Evolutionary conservation across 2,329 filamentous ascomycete species (phyloP), one percentile per base, ranked within the genome.

Genomic region (Cadophora malorum): DNA sequence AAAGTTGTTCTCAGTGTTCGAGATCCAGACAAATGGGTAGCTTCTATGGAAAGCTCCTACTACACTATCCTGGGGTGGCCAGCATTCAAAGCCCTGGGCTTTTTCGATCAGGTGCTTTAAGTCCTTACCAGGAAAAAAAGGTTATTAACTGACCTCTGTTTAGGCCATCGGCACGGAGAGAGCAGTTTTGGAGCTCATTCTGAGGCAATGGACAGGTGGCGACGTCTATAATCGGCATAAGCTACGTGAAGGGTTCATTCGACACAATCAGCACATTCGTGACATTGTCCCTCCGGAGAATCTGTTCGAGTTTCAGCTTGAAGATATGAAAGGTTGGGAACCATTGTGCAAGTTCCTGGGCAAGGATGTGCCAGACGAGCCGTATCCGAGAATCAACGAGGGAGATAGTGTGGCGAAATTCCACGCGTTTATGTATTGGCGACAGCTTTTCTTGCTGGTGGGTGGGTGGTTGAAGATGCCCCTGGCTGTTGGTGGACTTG

Each of bases 1-100:
- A 61, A 61, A 19, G 59, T 61, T 38, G 31, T 61, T 8, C 59
- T 61, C 19, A 47, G 59, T 12, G 38, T 61, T 1, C 33, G 59
- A n/a, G 50, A 58, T 47, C 63, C 35, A 45, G 63, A 53, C 35
- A 64, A 58, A 28, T 64, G 63, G 50, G 14, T 64, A 5, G 45
- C 63, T 19, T 64, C 63, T 23, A 64, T 64, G 50, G 63, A 64
- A 52, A 58, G 10, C 16, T 61, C 56, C n/a, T 62, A 63, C 49
- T 67, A 63, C 25, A 19, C n/a, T 3, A 47, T 49, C 58, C 49
- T 35, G 4, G 59, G 38, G 7, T 61, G 59, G 59, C 1, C 33
- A 25, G 12, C 59, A 3, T 61, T 45, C 38, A 45, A 16, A 10
- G 38, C 45, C 1, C 49, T 61, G 23, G 38, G 19, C 6, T 61